These are phyloP conservation scores for Candida maesae DNA, from an alignment of 805 yeast genomes.

Conservation along the genomic window DNA sequence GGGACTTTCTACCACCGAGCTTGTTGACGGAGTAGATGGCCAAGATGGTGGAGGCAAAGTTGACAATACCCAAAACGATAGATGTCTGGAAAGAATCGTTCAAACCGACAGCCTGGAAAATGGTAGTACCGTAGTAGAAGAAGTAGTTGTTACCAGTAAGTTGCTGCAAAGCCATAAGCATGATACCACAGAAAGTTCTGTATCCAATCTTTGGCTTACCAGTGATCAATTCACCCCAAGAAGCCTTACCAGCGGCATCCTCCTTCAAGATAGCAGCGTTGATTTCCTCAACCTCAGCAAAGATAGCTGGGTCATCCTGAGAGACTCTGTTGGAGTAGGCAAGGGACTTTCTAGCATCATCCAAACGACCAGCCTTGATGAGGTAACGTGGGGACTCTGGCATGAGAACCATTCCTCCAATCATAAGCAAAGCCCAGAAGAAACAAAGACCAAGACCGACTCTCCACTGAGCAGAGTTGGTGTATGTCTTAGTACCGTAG, in stretches of 20 bases:
- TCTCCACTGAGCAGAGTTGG: conserved; percentile 77
- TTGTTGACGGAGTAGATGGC: conserved; percentile 49
- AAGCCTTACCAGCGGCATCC: conserved; percentile 55
- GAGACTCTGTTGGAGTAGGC: conserved; percentile 56
- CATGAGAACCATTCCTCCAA: conserved; percentile 42
- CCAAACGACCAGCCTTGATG: conserved; percentile 49
- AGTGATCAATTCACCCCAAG: conserved; percentile 62
- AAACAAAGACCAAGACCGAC: conserved; percentile 59
- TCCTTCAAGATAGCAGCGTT: conserved; percentile 61
- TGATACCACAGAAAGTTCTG: conserved; percentile 46
- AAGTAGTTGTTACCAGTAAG: conserved; percentile 64
- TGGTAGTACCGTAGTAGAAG: conserved; percentile 63
- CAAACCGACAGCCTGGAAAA: conserved; percentile 59
- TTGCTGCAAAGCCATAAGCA: conserved; percentile 62
- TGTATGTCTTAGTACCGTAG: conserved; percentile 55
- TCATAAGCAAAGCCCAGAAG: conserved; percentile 40
- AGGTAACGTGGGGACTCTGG: conserved; percentile 75
- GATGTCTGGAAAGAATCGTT: conserved; percentile 55
- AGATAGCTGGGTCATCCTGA: conserved; percentile 50
- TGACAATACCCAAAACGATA: conserved; percentile 54
- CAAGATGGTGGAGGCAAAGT: conserved; percentile 52
- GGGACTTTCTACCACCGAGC: conserved; percentile 49
- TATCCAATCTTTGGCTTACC: conserved; percentile 60
- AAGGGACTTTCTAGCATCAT: conserved; percentile 58
- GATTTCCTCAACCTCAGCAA: conserved; percentile 54